Percentiles rank a stretch among this genome's conserved stretches.
Evolutionary conservation across 1,139 yeast genomes (phyloP).

Genomic region (Suhomyces choctaworum): DNA sequence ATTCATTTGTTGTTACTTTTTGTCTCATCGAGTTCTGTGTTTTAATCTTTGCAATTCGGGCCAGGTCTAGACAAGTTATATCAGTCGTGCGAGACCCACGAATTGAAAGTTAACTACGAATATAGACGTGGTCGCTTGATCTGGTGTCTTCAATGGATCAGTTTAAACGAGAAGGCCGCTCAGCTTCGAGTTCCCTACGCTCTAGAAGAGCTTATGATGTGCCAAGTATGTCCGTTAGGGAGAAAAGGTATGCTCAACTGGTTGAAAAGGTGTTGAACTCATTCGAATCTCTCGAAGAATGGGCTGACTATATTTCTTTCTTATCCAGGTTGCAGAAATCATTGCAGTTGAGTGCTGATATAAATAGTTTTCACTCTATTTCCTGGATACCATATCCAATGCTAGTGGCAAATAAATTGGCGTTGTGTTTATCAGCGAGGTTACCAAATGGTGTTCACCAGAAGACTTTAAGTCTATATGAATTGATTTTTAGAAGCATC

Average conservation of each 20-base stretch:
- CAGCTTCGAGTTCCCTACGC: no score
- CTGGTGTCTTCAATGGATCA: no score
- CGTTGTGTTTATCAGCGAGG: conserved; percentile 70
- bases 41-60: no score
- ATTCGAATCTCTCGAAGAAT: conserved; percentile 88
- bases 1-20: no score
- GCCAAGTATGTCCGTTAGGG: conserved; percentile 42
- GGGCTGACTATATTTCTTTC: conserved; percentile 98
- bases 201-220: no score
- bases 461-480: conserved; percentile 78
- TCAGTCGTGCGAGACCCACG: no score
- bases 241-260: conserved; percentile 63
- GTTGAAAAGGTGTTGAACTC: conserved; percentile 72
- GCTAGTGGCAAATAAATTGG: conserved; percentile 51
- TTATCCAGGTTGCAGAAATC: conserved; percentile 76
- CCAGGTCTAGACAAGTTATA: no score
- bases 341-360: conserved; percentile 38
- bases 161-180: not conserved
- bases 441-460: conserved; percentile 96
- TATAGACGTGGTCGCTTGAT: no score
- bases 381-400: conserved; percentile 42
- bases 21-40: no score
- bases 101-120: no score
- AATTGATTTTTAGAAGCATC: conserved; percentile 62
- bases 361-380: conserved; percentile 37